Conservation (phyloP, 2,329 filamentous ascomycete species). For the Bipolaris zeicola region DNA sequence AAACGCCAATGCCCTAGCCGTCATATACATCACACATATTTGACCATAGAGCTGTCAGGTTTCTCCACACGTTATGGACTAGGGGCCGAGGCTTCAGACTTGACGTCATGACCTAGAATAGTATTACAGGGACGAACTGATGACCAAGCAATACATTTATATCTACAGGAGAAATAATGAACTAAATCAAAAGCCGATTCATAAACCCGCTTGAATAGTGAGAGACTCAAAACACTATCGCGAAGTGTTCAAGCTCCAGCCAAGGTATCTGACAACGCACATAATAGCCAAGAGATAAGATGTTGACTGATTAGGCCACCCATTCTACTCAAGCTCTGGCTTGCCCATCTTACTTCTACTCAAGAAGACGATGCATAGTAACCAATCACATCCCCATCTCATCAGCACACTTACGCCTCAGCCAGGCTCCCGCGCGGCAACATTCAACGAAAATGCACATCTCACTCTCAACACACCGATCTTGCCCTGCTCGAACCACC, state of each 20-base stretch:
- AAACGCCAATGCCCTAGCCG: not conserved
- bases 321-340: too few relatives aligned
- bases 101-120: not conserved
- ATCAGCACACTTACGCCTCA: not conserved
- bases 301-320: too few relatives aligned
- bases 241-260: too few relatives aligned
- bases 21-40: too few relatives aligned
- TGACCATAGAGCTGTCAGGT: not conserved
- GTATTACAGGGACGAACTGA: not conserved
- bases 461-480: slow-evolving; percentile 52
- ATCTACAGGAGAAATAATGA: too few relatives aligned
- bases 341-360: too few relatives aligned
- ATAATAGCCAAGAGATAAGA: too few relatives aligned
- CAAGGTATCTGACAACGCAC: too few relatives aligned
- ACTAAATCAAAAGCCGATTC: too few relatives aligned
- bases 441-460: slow-evolving; percentile 61
- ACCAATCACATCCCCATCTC: not conserved
- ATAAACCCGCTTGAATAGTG: too few relatives aligned
- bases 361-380: not conserved
- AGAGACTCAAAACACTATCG: too few relatives aligned
- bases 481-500: slow-evolving; percentile 52
- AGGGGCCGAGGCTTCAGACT: not conserved
- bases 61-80: not conserved
- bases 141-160: not conserved
- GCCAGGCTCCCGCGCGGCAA: slow-evolving; percentile 56